Conservation (phyloP, 345 rosid genomes). For the Dipteronia dyeriana region DNA sequence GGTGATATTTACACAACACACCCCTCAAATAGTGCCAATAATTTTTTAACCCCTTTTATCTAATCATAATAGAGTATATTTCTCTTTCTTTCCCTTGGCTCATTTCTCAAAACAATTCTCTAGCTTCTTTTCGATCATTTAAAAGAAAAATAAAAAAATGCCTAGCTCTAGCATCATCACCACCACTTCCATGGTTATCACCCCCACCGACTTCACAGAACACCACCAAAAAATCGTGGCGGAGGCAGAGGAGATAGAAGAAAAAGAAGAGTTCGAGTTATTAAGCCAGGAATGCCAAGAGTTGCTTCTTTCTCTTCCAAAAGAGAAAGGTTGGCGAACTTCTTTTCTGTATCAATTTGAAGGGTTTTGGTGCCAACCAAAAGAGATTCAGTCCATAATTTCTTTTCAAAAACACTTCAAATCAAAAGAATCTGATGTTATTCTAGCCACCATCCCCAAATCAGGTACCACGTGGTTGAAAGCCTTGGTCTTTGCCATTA, state of each 20-base stretch:
- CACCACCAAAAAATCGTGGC: too few species aligned
- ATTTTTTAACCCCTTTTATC: too few species aligned
- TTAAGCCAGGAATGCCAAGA: constrained; percentile 49
- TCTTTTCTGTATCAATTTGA: constrained; percentile 52
- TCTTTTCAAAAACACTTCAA: constrained; percentile 49
- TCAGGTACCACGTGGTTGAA: constrained; percentile 68
- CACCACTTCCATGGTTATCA: too few species aligned
- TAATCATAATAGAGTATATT: too few species aligned
- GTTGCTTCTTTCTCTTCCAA: constrained; percentile 57
- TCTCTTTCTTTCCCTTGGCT: too few species aligned
- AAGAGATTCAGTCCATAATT: constrained; percentile 55
- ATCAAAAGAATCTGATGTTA: constrained; percentile 29
- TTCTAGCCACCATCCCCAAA: constrained; percentile 53
- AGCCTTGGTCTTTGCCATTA: constrained; percentile 42
- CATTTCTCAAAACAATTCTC: not conserved
- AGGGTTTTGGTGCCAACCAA: constrained; percentile 74
- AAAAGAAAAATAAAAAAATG: too few species aligned
- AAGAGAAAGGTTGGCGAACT: constrained; percentile 72
- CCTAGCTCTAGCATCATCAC: too few species aligned
- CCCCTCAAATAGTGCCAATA: too few species aligned
- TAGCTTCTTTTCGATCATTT: not conserved
- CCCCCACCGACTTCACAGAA: too few species aligned
- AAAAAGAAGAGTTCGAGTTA: constrained; percentile 28
- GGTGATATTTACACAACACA: too few species aligned
- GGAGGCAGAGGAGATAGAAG: constrained; percentile 10